These are phyloP conservation scores for Rhodofomes roseus DNA, from an alignment of 1,284 basidiomycete genomes.

Conservation along the genomic window DNA sequence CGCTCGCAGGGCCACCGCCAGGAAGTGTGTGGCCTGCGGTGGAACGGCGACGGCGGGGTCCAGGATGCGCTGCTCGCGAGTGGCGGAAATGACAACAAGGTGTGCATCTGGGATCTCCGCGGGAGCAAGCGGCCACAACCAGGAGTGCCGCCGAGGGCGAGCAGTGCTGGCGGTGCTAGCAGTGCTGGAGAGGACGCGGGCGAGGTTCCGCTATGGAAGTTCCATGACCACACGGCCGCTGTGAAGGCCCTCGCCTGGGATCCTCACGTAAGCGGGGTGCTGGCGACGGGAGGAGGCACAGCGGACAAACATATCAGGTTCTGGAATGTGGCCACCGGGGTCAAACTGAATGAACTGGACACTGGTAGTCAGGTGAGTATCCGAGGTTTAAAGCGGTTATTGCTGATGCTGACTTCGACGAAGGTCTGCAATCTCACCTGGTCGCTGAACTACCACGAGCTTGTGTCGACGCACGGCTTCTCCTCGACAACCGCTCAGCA, in stretches of 20 bases:
- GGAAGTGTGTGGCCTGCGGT: constrained; percentile 95
- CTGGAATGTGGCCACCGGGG: constrained; percentile 92
- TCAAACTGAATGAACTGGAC: constrained; percentile 82
- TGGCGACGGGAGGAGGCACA: constrained; percentile 97
- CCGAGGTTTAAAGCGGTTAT: neutral
- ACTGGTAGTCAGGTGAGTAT: constrained; percentile 85
- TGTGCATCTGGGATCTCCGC: constrained; percentile 91
- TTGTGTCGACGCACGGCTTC: constrained; percentile 97
- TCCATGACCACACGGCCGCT: constrained; percentile 94
- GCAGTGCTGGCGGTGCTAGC: constrained; percentile 25
- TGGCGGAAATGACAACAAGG: constrained; percentile 98
- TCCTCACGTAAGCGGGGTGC: constrained; percentile 87
- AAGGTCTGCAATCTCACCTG: constrained; percentile 97
- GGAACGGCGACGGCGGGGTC: constrained; percentile 66
- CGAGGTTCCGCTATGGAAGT: constrained; percentile 82
- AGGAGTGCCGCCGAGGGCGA: constrained; percentile 21
- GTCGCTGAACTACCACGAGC: constrained; percentile 94
- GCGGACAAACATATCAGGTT: constrained; percentile 97
- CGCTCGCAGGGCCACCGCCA: constrained; percentile 85
- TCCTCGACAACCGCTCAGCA: constrained; percentile 93
- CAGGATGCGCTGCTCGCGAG: constrained; percentile 63
- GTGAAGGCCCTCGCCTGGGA: constrained; percentile 99
- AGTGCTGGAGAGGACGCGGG: constrained; percentile 39
- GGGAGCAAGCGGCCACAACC: constrained; percentile 48
- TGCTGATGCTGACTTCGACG: neutral